Base-by-base conservation (phyloP, 169 alveolate genomes). In the Plasmodium malariae region DNA sequence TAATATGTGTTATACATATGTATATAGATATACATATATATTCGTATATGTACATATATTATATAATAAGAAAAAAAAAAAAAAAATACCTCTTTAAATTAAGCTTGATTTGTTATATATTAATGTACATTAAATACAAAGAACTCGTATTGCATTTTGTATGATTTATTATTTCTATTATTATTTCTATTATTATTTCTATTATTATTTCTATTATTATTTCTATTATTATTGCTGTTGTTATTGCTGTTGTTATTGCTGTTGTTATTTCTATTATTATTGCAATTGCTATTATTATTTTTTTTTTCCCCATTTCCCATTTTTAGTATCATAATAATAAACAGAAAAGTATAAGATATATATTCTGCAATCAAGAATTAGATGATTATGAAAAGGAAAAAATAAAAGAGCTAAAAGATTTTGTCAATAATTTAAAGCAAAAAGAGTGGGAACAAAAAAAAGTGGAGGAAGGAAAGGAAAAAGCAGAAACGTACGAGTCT, bases 341-440 rank as follows among this genome's bases (percentile, higher is more conserved):
- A n/a, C 94, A 91, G 7, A 87, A 90, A 36, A 88, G 92, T 28
- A 34, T 93, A 65, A 87, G 96, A 43, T 93, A 76, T 65, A 93
- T 93, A n/a, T 93, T 88, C 30, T 88, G 89, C 36, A 73, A 88
- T n/a, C 88, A 89, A 55, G 92, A 93, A 21, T 74, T 92, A 65
- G 92, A 91, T n/a, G 68, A 69, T 32, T 91, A 88, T 70, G 96
- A 93, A 68, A 72, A 48, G 55, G 94, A 92, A 72, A 93, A 91
- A 63, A 71, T 93, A 87, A 87, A 60, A 37, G 93, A 80, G 19
- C 83, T 92, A 57, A 93, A 93, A 78, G 88, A 88, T 21, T 89
- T 45, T 51, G 94, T 93, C 1, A 91, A 88, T 57, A 93, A 92
- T 67, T 91, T 88, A 45, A 93, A 92, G 72, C 43, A 65, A 63